A percentile compares a stretch with the other conserved stretches of the same genome.
Conservation (phyloP, 1,284 basidiomycete genomes). For the Pseudozyma thailandica region DNA sequence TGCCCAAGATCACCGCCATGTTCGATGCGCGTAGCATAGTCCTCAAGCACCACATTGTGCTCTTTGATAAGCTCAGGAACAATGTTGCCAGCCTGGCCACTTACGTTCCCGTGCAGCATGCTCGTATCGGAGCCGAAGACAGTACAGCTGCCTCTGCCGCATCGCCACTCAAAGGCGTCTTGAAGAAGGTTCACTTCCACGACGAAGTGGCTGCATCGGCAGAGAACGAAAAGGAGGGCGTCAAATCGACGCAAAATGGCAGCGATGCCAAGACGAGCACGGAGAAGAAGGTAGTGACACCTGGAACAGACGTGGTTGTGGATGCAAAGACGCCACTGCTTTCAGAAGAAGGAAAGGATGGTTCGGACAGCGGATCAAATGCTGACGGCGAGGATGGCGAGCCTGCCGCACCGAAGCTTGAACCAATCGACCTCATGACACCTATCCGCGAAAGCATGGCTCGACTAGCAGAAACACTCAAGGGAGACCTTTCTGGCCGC, state of each 20-base stretch:
- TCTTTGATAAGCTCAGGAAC: constrained; percentile 46
- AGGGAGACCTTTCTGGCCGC: constrained; percentile 22
- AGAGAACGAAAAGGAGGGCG: constrained; percentile 29
- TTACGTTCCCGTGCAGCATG: constrained; percentile 27
- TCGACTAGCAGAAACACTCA: constrained; percentile 43
- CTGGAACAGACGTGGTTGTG: constrained; percentile 34
- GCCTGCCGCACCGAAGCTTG: constrained; percentile 18
- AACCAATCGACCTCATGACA: constrained; percentile 57
- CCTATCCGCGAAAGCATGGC: constrained; percentile 54
- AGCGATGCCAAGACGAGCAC: constrained; percentile 9
- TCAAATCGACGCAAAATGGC: constrained; percentile 34
- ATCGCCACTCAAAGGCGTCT: constrained; percentile 35
- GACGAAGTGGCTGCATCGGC: constrained; percentile 35
- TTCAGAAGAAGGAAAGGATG: constrained; percentile 12
- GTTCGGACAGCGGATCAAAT: constrained; percentile 11
- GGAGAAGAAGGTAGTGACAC: constrained; percentile 38
- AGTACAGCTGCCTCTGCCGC: not conserved
- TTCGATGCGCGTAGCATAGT: constrained; percentile 56
- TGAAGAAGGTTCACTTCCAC: constrained; percentile 57
- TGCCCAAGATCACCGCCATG: constrained; percentile 56
- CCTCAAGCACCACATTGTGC: constrained; percentile 50
- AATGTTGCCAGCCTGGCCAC: constrained; percentile 28
- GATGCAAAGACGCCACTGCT: constrained; percentile 38
- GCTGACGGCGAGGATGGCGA: constrained; percentile 7
- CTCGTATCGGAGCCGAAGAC: constrained; percentile 9